Evolutionary conservation across 2,329 filamentous ascomycete species (phyloP), one percentile per base, ranked within the genome.

Genomic region (Alternaria postmessia): DNA sequence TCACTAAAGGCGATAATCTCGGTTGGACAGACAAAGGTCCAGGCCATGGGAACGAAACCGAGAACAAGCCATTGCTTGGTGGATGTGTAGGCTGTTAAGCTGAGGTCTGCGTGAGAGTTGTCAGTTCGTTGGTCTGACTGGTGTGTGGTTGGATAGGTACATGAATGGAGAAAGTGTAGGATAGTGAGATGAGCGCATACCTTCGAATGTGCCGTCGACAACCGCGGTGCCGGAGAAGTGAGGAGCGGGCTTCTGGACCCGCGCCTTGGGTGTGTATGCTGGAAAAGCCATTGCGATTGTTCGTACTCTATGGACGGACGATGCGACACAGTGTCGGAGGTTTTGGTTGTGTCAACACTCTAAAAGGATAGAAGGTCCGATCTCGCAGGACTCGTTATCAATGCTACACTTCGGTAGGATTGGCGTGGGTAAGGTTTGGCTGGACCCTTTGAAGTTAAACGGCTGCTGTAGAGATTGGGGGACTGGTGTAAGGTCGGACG

Each of bases 31-130:
- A 89, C 87, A 68, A 89, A 89, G 67, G 87, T 89, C 83, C 88
- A 90, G 70, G 88, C 87, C 80, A 88, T 87, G 58, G 88, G 88
- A 76, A 89, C 87, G 82, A 89, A 89, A 65, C 87, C 84, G 34
- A 90, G 86, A 69, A 89, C 81, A 60, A 89, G 84, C 88, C 88
- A 85, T 79, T 84, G 80, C 61, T 82, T 81, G 66, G 73, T 78
- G 44, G 73, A 71, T 30, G 75, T 78, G 71, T 80, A 82, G 65
- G 73, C 63, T 28, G 73, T 75, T 47, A 80, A 72, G 70, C 71
- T 76, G 58, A 78, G 62, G 41, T 79, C 78, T 79, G 65, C 34
- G 22, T n/a, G 20, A 5, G n/a, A 28, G 16, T 14, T 42, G 60
- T 71, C 43, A 71, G 67, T 43, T 43, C 14, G 14, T 4, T 41